A percentile compares a stretch with the other conserved stretches of the same genome.
Evolutionary conservation across 2,329 filamentous ascomycete species (phyloP).

Genomic region (Diatrype stigma): DNA sequence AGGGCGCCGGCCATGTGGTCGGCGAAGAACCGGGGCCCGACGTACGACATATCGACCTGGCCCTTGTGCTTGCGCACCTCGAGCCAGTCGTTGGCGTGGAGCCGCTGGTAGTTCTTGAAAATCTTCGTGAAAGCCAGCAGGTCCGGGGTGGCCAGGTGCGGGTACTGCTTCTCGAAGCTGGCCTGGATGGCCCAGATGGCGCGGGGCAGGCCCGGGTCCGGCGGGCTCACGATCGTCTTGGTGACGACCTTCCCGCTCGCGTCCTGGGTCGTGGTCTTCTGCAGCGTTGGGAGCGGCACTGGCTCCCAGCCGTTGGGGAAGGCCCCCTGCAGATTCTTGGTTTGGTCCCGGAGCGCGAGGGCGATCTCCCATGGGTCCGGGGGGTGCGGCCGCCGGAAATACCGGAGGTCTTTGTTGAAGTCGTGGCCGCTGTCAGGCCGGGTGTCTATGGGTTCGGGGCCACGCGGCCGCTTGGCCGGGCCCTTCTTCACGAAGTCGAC

Average conservation of each 20-base stretch:
- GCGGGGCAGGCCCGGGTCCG: background rate
- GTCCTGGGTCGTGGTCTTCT: too few relatives aligned
- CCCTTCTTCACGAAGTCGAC: slow-evolving; percentile 13
- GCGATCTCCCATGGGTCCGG: background rate
- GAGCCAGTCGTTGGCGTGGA: background rate
- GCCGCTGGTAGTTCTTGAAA: background rate
- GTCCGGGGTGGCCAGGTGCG: background rate
- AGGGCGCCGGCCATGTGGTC: background rate
- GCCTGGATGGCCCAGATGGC: slow-evolving; percentile 4
- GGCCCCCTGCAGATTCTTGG: background rate
- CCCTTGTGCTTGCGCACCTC: slow-evolving; percentile 1
- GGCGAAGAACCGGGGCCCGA: background rate
- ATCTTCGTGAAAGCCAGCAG: background rate
- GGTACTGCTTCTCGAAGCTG: slow-evolving; percentile 1
- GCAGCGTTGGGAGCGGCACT: background rate
- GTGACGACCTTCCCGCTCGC: too few relatives aligned
- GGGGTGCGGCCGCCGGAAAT: background rate
- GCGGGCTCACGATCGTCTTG: background rate
- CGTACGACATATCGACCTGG: background rate
- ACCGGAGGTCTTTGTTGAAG: background rate
- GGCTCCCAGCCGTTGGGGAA: slow-evolving; percentile 8
- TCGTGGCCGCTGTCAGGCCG: background rate
- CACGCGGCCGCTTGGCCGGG: background rate
- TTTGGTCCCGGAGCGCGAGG: background rate
- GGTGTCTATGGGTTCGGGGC: background rate